Evolutionary conservation across 129 eudicot genomes (phyloP).

Genomic region (Cynara cardunculus): DNA sequence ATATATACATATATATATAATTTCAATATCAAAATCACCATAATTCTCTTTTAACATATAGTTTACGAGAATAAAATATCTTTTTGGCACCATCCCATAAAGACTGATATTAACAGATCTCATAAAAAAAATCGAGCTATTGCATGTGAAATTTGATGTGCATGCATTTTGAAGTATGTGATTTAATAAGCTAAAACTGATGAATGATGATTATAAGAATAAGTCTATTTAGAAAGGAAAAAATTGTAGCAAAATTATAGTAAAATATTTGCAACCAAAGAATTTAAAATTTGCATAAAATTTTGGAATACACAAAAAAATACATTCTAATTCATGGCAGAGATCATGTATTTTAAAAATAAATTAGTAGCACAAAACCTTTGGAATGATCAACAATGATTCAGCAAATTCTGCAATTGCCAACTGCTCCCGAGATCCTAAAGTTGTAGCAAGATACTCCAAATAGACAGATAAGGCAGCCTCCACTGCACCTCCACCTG

Average conservation of each 20-base stretch:
- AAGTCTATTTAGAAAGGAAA: neutral
- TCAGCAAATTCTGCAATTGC: slow-evolving; percentile 98
- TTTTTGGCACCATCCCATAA: neutral
- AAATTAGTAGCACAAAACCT: slow-evolving; percentile 36
- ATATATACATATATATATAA: neutral
- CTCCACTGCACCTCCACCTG: slow-evolving; percentile 99
- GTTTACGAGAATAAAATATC: neutral
- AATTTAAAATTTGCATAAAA: neutral
- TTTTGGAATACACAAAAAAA: neutral
- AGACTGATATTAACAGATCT: no score
- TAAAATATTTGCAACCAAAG: neutral
- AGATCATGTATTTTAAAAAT: neutral
- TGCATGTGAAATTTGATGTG: neutral
- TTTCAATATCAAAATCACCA: neutral
- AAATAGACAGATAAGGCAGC: slow-evolving; percentile 87
- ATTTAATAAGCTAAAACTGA: neutral
- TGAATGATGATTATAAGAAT: neutral
- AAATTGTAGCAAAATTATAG: neutral
- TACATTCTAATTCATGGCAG: neutral
- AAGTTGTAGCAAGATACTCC: slow-evolving; percentile 92
- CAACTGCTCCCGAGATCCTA: slow-evolving; percentile 93
- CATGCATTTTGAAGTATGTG: neutral
- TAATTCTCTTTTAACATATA: neutral
- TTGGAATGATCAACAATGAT: slow-evolving; percentile 73
- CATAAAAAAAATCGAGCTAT: neutral